phyloP scores from a whole-genome alignment of 2,329 filamentous ascomycete genomes.

The Didymosphaeria variabile region DNA sequence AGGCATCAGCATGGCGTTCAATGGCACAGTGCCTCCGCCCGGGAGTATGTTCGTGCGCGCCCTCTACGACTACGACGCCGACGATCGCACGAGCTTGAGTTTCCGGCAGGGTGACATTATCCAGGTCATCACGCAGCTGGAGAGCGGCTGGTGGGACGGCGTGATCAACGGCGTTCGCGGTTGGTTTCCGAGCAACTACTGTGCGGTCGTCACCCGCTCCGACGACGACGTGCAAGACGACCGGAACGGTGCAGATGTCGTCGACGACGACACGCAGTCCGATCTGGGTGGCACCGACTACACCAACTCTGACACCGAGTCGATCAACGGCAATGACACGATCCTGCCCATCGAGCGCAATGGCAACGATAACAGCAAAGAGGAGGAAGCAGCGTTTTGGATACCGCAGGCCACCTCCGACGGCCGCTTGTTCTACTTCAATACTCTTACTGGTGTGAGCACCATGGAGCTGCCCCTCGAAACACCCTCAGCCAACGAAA shows the following conservation, averaged over 20 bases:
- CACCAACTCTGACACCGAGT: slow-evolving; percentile 58
- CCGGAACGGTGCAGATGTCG: slow-evolving; percentile 64
- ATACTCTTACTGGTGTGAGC: slow-evolving; percentile 94
- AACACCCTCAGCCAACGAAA: slow-evolving; percentile 83
- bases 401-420: slow-evolving; percentile 96
- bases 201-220: slow-evolving; percentile 80
- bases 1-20: slow-evolving; percentile 56
- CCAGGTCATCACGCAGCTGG: slow-evolving; percentile 96
- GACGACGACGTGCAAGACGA: slow-evolving; percentile 75
- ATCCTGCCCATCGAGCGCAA: slow-evolving; percentile 73
- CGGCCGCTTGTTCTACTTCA: slow-evolving; percentile 95
- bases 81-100: slow-evolving; percentile 95
- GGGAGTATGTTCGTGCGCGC: slow-evolving; percentile 86
- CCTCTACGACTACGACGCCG: slow-evolving; percentile 94
- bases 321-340: slow-evolving; percentile 49
- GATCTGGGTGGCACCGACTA: slow-evolving; percentile 51
- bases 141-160: slow-evolving; percentile 99
- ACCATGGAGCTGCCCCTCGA: slow-evolving; percentile 95
- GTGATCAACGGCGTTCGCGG: slow-evolving; percentile 96
- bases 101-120: slow-evolving; percentile 98
- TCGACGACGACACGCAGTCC: slow-evolving; percentile 55
- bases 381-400: slow-evolving; percentile 95
- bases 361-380: slow-evolving; percentile 67
- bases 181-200: slow-evolving; percentile 99
- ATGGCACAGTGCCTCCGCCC: slow-evolving; percentile 58